Base-by-base conservation (phyloP, 495 filamentous ascomycete genomes). In the Chlorociboria aeruginascens region DNA sequence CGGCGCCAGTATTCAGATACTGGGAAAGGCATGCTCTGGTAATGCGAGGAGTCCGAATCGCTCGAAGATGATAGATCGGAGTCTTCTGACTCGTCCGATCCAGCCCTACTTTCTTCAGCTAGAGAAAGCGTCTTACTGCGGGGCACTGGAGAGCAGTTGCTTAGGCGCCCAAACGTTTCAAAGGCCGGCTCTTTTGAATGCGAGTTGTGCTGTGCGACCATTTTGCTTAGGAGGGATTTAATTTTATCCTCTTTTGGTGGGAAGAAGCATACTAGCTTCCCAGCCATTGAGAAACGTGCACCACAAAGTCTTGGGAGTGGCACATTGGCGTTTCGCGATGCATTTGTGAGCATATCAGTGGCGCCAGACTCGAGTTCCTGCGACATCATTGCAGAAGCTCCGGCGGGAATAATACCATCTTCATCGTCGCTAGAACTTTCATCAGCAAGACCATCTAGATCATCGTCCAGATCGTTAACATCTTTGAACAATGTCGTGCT, bases 341-440 rank as follows among this genome's bases (percentile, higher is more conserved):
- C 69, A 8, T 78, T 61, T 9, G 64, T 66, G n/a, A 77, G 60
- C 29, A 70, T 68, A n/a, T 64, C 63, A 11, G 70, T 62, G 8
- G 64, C 67, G 52, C 69, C 73, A 6, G 66, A 67, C 40, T 66
- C 69, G 8, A 76, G 57, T 40, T 76, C 74, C 50, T 76, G 73
- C 1, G 73, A 78, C 71, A 78, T 72, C 47, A 67, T 68, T 11
- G 66, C 69, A 2, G 72, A 74, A 12, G 67, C 69, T 3, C 69
- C 68, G 4, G 68, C 37, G 0, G 70, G 70, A 30, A 83, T 79
- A 31, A 72, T 69, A 14, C 69, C 72, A 49, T 92, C 88, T 49
- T 89, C 86, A 46, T 92, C 87, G 44, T 95, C 89, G 55, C 86
- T 94, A 11, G 87, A 94, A 48, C 78, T 85, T 46, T 81, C 77